phyloP scores from a whole-genome alignment of 106 monocot species.

The Dendrobium catenatum region DNA sequence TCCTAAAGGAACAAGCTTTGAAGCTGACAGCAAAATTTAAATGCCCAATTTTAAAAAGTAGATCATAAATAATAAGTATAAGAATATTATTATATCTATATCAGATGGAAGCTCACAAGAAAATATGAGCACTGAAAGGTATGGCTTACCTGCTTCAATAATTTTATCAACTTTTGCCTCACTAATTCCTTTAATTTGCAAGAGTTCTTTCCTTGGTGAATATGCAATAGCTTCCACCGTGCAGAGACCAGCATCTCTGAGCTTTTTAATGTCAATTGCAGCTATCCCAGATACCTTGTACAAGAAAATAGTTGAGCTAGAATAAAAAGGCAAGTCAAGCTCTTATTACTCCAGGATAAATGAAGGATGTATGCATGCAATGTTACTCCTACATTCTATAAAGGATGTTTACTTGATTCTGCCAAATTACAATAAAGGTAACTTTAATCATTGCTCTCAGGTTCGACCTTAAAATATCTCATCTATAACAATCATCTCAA shows the following conservation, averaged over 20 bases:
- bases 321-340: not conserved
- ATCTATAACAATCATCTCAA: not conserved
- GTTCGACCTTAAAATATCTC: not conserved
- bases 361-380: not conserved
- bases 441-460: not conserved
- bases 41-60: not conserved
- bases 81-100: not conserved
- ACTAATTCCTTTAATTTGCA: slow-evolving; percentile 98
- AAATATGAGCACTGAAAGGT: not conserved
- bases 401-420: not conserved
- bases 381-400: not conserved
- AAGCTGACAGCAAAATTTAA: slow-evolving; percentile 43
- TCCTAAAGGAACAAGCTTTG: slow-evolving; percentile 89
- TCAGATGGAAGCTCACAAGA: not conserved
- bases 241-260: slow-evolving; percentile 93
- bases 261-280: slow-evolving; percentile 88
- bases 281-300: slow-evolving; percentile 88
- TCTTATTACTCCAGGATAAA: not conserved
- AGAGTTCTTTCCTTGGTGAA: slow-evolving; percentile 90
- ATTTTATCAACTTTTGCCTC: slow-evolving; percentile 99
- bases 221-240: slow-evolving; percentile 90
- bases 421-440: not conserved
- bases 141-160: slow-evolving; percentile 85
- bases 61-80: not conserved
- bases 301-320: not conserved